Percentiles rank a stretch among this genome's conserved stretches.
phyloP scores from a whole-genome alignment of 2,329 filamentous ascomycete species.

The Huntiella moniliformis region DNA sequence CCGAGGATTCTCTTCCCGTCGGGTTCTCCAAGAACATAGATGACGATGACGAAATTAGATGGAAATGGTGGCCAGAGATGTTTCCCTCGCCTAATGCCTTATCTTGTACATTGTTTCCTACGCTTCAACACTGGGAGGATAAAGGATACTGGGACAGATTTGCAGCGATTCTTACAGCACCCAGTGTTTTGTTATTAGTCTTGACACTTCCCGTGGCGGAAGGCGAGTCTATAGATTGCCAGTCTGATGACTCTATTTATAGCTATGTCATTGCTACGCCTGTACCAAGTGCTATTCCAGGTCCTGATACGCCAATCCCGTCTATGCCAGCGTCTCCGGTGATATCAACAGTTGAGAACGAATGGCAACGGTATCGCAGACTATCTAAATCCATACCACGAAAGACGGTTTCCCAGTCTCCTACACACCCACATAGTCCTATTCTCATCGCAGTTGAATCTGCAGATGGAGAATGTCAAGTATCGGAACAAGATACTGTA shows the following conservation, averaged over 20 bases:
- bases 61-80: conserved; percentile 58
- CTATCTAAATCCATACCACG: conserved; percentile 21
- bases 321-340: conserved; percentile 19
- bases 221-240: conserved; percentile 33
- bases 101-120: conserved; percentile 65
- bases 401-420: conserved; percentile 14
- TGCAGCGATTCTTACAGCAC: conserved; percentile 65
- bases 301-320: conserved; percentile 6
- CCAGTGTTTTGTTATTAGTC: conserved; percentile 76
- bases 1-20: background rate
- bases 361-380: conserved; percentile 41
- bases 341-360: conserved; percentile 15
- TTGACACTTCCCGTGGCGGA: conserved; percentile 86
- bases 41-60: background rate
- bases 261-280: conserved; percentile 1
- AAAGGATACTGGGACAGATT: conserved; percentile 76
- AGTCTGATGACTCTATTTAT: conserved; percentile 3
- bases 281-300: background rate
- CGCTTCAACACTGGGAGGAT: conserved; percentile 59
- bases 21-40: background rate
- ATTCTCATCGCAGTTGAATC: conserved; percentile 16
- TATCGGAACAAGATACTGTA: background rate
- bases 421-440: conserved; percentile 18
- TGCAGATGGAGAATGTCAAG: conserved; percentile 11
- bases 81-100: conserved; percentile 56